Base-by-base conservation (phyloP, 2,329 filamentous ascomycete species). In the Cordyceps fumosorosea region DNA sequence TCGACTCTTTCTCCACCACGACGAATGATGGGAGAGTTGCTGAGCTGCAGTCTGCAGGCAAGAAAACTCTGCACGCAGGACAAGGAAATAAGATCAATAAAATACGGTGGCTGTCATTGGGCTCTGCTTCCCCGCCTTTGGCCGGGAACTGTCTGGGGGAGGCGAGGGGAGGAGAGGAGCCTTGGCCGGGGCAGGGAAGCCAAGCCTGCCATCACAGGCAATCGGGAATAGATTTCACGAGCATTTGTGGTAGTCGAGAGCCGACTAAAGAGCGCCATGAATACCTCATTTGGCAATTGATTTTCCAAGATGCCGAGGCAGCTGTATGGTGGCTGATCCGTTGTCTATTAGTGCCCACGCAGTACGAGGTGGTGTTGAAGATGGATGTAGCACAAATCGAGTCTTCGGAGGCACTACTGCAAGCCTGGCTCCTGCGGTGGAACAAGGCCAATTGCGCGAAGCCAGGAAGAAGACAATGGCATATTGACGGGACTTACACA, bases 91-190 rank as follows among this genome's bases (percentile, higher is more conserved):
- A 26, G 10, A n/a, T 2, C 16, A 50, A 24, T 12, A 50, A 22
- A 56, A 58, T 50, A 37, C 18, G 29, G 56, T 50, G 44, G 56
- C 42, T 34, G 45, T 29, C 20, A 40, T 58, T 58, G 56, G 56
- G 20, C 45, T 40, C 8, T 48, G 44, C n/a, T 58, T 40, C 56
- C 56, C 56, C 56, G 45, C 56, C 56, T 58, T 51, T 58, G 56
- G 7, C 50, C 5, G 26, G 20, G 42, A 47, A 48, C 20, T 40
- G 32, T 42, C 56, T 18, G 45, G 56, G 56, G 45, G 29, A 50
- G 44, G 18, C 16, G 45, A 16, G 12, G 34, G n/a, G 14, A 14
- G 6, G n/a, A 4, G 50, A 16, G 22, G 3, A 47, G 8, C 2
- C 34, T 29, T 29, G 29, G 29, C 29, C 29, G 5, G 20, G 51